Base-by-base conservation (phyloP, 2,329 filamentous ascomycete genomes). In the Aschersonia sp. region DNA sequence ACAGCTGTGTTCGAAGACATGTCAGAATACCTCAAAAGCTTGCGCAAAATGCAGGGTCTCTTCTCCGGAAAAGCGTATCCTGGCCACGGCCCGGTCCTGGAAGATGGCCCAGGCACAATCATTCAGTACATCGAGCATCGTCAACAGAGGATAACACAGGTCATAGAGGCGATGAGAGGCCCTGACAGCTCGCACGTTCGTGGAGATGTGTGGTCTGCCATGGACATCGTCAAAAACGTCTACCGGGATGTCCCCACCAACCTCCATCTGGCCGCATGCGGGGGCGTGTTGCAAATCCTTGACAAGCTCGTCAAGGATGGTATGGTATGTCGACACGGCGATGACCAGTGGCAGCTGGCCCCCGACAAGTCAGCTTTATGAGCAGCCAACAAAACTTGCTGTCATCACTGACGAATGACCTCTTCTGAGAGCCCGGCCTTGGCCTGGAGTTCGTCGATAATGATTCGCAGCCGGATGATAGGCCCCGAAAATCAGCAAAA, bases 191-290 rank as follows among this genome's bases (percentile, higher is more conserved):
- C 57, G 35, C 52, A 52, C 14, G 43, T 48, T 8, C 12, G 22
- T 14, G 50, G 44, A 30, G 50, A 66, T 49, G 61, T 63, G 0
- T 87, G 83, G 85, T 78, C 75, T 6, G 73, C 79, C 7, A 82
- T 87, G 75, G 86, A 90, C 50, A 70, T 97, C 53, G 90, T 96
- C n/a, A 85, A 84, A 63, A 69, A 85, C 33, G 87, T 98, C 35
- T 98, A 98, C 62, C 75, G 73, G 47, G 81, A 87, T 56, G 81
- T 94, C 29, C 82, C 85, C 0, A 79, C 85, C 60, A 78, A 73
- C 57, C 68, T 97, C 54, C 85, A 89, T 63, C 60, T 73, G 9
- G 82, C 89, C 7, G 92, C 92, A 0, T 79, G 85, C 52, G 72
- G 75, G 41, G 88, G 89, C 1, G 70, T 96, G 6, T 51, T 81